Percentiles rank a stretch among this genome's conserved stretches.
Evolutionary conservation across 1,284 basidiomycete genomes (phyloP).

Genomic region (Ceratobasidium sp.): DNA sequence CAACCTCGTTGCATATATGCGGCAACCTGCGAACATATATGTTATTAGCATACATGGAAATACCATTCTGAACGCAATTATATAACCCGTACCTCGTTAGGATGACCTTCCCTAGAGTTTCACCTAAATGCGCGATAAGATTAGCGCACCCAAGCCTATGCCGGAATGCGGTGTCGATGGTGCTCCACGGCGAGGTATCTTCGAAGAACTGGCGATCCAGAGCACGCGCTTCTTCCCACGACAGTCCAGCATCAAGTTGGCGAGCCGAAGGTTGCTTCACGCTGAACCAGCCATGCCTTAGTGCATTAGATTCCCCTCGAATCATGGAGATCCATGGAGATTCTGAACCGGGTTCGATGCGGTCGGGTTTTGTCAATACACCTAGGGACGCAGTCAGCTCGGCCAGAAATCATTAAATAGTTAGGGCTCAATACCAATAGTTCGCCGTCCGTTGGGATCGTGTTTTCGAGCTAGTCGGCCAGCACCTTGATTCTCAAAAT

Average conservation of each 20-base stretch:
- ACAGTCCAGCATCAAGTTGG: conserved; percentile 67
- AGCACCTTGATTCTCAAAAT: conserved; percentile 81
- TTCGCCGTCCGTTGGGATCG: conserved; percentile 73
- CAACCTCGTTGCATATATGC: conserved; percentile 44
- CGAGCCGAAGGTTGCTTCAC: conserved; percentile 76
- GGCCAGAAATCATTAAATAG: not conserved
- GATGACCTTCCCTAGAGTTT: conserved; percentile 43
- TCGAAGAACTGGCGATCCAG: conserved; percentile 78
- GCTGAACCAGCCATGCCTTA: conserved; percentile 76
- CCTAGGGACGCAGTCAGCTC: conserved; percentile 61
- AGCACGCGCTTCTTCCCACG: conserved; percentile 70
- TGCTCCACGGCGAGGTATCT: conserved; percentile 66
- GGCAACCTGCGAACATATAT: conserved; percentile 1
- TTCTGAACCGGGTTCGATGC: conserved; percentile 74
- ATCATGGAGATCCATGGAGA: conserved; percentile 70
- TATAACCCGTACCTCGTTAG: conserved; percentile 7
- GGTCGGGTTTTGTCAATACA: conserved; percentile 85
- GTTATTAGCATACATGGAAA: not conserved
- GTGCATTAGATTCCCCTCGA: conserved; percentile 66
- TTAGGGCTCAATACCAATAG: conserved; percentile 66
- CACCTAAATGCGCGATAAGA: conserved; percentile 30
- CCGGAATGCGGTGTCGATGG: conserved; percentile 29
- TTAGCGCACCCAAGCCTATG: conserved; percentile 28
- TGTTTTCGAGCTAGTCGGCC: conserved; percentile 68
- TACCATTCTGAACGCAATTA: not conserved